Evolutionary conservation across 2,329 filamentous ascomycete genomes (phyloP).

Genomic region (Dactylonectria macrodidyma): DNA sequence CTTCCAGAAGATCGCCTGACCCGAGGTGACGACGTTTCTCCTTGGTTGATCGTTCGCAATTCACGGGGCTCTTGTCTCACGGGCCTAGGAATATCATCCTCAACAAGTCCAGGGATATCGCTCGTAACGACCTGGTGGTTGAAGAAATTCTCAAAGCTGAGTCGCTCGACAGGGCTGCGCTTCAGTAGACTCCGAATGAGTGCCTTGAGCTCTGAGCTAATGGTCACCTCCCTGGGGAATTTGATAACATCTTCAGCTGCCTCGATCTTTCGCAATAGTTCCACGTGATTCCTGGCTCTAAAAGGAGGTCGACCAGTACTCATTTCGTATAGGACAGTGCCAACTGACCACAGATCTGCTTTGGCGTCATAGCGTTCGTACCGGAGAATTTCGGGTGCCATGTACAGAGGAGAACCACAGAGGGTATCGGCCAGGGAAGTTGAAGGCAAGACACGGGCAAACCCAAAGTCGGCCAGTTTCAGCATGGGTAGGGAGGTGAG

Average conservation of each 20-base stretch:
- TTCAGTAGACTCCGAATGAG: conserved; percentile 87
- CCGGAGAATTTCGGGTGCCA: conserved; percentile 97
- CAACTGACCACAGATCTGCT: conserved; percentile 97
- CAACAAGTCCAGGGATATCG: conserved; percentile 85
- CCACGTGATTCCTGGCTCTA: conserved; percentile 93
- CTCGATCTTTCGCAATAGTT: conserved; percentile 93
- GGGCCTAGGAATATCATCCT: conserved; percentile 76
- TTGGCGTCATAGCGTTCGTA: conserved; percentile 99
- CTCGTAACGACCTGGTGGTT: conserved; percentile 78
- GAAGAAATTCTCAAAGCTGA: conserved; percentile 92
- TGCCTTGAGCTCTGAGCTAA: conserved; percentile 83
- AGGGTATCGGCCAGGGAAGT: conserved; percentile 96
- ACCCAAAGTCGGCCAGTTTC: conserved; percentile 99
- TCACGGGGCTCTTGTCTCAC: conserved; percentile 57
- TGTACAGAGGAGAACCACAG: conserved; percentile 96
- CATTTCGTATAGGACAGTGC: conserved; percentile 97
- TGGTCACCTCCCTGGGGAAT: conserved; percentile 81
- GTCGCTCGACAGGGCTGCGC: conserved; percentile 85
- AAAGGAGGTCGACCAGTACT: conserved; percentile 92
- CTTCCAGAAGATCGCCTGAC: conserved; percentile 56
- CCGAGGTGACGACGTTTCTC: conserved; percentile 48
- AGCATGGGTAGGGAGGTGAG: conserved; percentile 92
- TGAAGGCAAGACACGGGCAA: conserved; percentile 90
- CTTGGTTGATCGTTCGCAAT: conserved; percentile 51
- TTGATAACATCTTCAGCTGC: conserved; percentile 87